phyloP scores from a whole-genome alignment of 2,329 filamentous ascomycete species.

The Saccharata proteae region DNA sequence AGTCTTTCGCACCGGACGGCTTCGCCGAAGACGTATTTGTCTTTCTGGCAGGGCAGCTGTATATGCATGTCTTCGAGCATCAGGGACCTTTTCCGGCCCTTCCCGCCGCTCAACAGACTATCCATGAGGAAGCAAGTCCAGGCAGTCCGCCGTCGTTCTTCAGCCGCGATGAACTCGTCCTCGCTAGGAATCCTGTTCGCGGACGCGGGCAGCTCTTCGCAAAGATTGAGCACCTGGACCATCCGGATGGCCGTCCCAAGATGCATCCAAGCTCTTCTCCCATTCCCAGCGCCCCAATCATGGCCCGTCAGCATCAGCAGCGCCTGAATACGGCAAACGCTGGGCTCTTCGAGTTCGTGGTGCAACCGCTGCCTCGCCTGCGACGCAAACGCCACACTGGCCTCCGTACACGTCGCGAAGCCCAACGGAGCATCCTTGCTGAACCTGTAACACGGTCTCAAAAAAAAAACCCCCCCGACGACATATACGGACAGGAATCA shows the following conservation, averaged over 20 bases:
- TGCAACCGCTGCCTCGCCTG: conserved; percentile 29
- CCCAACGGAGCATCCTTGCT: conserved; percentile 23
- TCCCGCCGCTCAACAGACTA: conserved; percentile 28
- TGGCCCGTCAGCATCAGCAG: conserved; percentile 33
- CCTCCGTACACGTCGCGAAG: conserved; percentile 25
- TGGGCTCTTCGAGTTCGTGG: conserved; percentile 26
- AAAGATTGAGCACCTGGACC: conserved; percentile 29
- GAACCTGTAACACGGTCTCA: no score
- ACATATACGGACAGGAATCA: no score
- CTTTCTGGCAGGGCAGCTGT: conserved; percentile 27
- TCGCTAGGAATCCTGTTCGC: conserved; percentile 20
- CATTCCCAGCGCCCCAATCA: conserved; percentile 34
- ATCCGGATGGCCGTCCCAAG: conserved; percentile 30
- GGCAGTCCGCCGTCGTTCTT: conserved; percentile 27
- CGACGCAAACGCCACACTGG: conserved; percentile 29
- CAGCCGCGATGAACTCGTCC: conserved; percentile 29
- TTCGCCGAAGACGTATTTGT: conserved; percentile 28
- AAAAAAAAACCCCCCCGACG: no score
- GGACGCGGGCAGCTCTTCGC: conserved; percentile 21
- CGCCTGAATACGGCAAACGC: conserved; percentile 26
- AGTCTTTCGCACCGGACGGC: conserved; percentile 23
- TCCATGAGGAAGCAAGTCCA: conserved; percentile 33
- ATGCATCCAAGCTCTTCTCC: conserved; percentile 28
- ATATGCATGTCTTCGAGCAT: conserved; percentile 24
- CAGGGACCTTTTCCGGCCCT: conserved; percentile 25